phyloP scores from a whole-genome alignment of 2,329 filamentous ascomycete species.

The Fusarium sp. region DNA sequence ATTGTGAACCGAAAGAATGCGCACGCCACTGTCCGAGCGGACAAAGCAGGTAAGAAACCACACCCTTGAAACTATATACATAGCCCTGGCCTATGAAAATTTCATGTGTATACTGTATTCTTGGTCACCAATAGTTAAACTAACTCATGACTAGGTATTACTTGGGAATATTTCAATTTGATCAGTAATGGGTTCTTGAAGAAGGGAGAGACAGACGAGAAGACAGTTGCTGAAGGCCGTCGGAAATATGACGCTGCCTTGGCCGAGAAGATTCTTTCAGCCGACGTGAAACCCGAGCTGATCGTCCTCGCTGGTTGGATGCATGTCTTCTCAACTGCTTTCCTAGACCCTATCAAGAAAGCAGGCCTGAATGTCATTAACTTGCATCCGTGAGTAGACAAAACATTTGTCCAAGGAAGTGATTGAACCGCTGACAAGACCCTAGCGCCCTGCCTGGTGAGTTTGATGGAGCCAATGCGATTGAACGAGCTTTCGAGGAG shows the following conservation, averaged over 20 bases:
- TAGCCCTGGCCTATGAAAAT: not conserved
- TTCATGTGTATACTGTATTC: not conserved
- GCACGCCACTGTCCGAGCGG: slow-evolving; percentile 58
- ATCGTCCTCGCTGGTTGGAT: slow-evolving; percentile 90
- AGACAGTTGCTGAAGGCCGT: slow-evolving; percentile 68
- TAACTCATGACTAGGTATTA: slow-evolving; percentile 58
- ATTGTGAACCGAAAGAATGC: slow-evolving; percentile 64
- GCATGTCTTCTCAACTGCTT: slow-evolving; percentile 80
- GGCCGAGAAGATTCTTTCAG: slow-evolving; percentile 68
- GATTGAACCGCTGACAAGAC: slow-evolving; percentile 54
- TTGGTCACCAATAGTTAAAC: not conserved
- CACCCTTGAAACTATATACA: not conserved
- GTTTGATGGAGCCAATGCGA: slow-evolving; percentile 83
- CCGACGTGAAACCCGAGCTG: slow-evolving; percentile 74
- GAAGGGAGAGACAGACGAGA: slow-evolving; percentile 71
- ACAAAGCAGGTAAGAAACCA: slow-evolving; percentile 57
- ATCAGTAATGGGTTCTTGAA: slow-evolving; percentile 70
- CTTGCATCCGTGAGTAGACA: slow-evolving; percentile 79
- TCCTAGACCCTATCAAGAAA: slow-evolving; percentile 75
- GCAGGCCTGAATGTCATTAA: slow-evolving; percentile 81
- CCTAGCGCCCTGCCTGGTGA: slow-evolving; percentile 62
- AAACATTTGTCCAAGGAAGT: slow-evolving; percentile 56
- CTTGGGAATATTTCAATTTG: slow-evolving; percentile 77
- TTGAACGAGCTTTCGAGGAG: slow-evolving; percentile 81
- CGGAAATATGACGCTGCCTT: slow-evolving; percentile 82